Base-by-base conservation (phyloP, 1,284 basidiomycete species). In the Trichosporon coremiiforme region DNA sequence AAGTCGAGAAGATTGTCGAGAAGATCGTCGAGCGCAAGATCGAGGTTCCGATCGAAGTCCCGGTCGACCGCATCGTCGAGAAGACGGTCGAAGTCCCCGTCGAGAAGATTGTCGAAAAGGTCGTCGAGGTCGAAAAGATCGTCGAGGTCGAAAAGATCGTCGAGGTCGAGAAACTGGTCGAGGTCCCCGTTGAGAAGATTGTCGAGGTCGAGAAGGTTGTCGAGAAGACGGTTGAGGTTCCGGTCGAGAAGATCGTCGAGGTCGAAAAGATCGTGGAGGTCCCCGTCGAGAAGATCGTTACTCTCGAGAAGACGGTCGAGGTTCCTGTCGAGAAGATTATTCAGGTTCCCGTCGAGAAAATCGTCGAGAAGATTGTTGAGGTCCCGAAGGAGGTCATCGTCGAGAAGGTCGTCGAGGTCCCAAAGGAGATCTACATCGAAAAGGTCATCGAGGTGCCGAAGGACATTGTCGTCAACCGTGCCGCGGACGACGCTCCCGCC, bases 331-430 rank as follows among this genome's bases (percentile, higher is more conserved):
- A 72, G 69, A 75, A 73, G 67, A 69, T 76, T 31, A 74, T 78
- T 57, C 66, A 84, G 72, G 78, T 75, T 85, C 71, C 78, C 84
- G 60, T 85, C 38, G 79, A 83, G 67, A 78, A 77, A 62, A 75
- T 78, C 60, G 74, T 82, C 13, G 45, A 77, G 75, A 68, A 76
- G 77, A 70, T 65, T 15, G 76, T 79, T 36, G 77, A 76, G 66
- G 69, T 76, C n/a, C 87, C 89, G 78, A 74, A 73, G 68, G 79
- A 84, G 70, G 76, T 80, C 60, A 62, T 76, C 55, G 80, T 85
- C 55, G 81, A 83, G 65, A 77, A 74, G 68, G 66, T 69, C 55
- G 75, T 76, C 36, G 71, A 76, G 25, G 77, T 87, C 38, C 73
- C 77, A 9, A 71, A 80, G 15, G 82, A 82, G 67, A 75, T 74